These are phyloP conservation scores for Austroboletus novae-zelandiae DNA, from an alignment of 1,284 basidiomycete genomes.

Conservation along the genomic window DNA sequence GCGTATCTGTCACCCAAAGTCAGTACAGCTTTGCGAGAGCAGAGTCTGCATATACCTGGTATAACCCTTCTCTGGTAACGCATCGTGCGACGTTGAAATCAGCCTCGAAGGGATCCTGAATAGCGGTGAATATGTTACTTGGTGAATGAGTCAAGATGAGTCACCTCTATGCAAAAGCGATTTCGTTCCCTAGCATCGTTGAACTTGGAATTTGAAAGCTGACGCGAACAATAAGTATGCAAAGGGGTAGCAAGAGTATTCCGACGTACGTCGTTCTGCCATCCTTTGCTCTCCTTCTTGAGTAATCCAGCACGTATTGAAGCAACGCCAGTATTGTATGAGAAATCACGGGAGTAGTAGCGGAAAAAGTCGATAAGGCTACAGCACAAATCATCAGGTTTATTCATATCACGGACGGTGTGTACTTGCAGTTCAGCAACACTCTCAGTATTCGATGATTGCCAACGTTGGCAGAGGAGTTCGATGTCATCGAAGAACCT, in stretches of 20 bases:
- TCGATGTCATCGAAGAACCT: slow-evolving; percentile 99
- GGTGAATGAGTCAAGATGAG: slow-evolving; percentile 15
- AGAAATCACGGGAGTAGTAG: slow-evolving; percentile 93
- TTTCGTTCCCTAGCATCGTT: slow-evolving; percentile 86
- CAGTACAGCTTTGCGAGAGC: not conserved
- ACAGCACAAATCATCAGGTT: slow-evolving; percentile 8
- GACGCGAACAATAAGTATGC: slow-evolving; percentile 5
- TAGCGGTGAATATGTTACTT: slow-evolving; percentile 9
- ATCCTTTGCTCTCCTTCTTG: slow-evolving; percentile 90
- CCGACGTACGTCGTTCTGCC: slow-evolving; percentile 81
- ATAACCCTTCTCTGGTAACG: slow-evolving; percentile 94
- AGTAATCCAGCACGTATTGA: slow-evolving; percentile 88
- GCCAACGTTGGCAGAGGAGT: slow-evolving; percentile 86
- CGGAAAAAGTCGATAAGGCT: slow-evolving; percentile 98
- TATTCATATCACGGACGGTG: slow-evolving; percentile 2
- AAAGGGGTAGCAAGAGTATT: not conserved
- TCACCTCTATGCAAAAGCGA: slow-evolving; percentile 89
- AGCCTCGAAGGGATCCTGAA: slow-evolving; percentile 91
- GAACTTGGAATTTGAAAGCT: slow-evolving; percentile 50
- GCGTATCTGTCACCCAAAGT: slow-evolving; percentile 67
- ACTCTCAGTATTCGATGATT: slow-evolving; percentile 88
- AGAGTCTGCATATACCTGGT: slow-evolving; percentile 56
- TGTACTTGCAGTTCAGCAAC: slow-evolving; percentile 84
- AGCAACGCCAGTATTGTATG: slow-evolving; percentile 88
- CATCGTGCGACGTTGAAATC: slow-evolving; percentile 96